Evolutionary conservation across 2,329 filamentous ascomycete species (phyloP).

Genomic region (Aspergillus eucalypticola): DNA sequence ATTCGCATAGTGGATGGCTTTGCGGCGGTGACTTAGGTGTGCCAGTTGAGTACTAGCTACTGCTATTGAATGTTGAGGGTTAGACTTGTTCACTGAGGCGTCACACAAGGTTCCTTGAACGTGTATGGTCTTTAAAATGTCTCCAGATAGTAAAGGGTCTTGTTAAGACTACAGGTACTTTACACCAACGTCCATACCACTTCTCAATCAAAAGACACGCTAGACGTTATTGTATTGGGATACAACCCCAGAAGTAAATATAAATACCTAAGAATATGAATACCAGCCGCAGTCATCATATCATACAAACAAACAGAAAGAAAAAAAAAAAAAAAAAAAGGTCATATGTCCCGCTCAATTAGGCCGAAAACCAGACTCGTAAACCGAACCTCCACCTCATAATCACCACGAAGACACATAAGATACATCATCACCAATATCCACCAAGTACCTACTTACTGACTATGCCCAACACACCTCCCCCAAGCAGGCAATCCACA

Average conservation of each 20-base stretch:
- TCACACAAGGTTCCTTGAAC: not conserved
- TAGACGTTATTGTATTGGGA: not conserved
- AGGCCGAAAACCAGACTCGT: not conserved
- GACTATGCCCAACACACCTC: slow-evolving; percentile 39
- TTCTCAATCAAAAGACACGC: not conserved
- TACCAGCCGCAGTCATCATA: not conserved
- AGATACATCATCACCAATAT: not conserved
- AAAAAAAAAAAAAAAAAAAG: too few relatives aligned
- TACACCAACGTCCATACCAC: too few relatives aligned
- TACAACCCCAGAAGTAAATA: not conserved
- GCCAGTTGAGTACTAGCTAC: too few relatives aligned
- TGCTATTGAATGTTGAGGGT: too few relatives aligned
- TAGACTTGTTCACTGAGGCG: too few relatives aligned
- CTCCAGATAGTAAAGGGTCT: too few relatives aligned
- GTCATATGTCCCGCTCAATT: not conserved
- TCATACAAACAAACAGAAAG: not conserved
- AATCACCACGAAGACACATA: not conserved
- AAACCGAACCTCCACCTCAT: not conserved
- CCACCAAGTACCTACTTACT: slow-evolving; percentile 1
- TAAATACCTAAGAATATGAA: not conserved
- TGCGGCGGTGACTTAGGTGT: too few relatives aligned
- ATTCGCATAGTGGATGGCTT: too few relatives aligned
- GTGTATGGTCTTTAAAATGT: not conserved
- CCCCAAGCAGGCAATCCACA: slow-evolving; percentile 65
- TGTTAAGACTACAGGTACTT: too few relatives aligned